Evolutionary conservation across 2,329 filamentous ascomycete species (phyloP).

Genomic region (Fusarium gaditjirri): DNA sequence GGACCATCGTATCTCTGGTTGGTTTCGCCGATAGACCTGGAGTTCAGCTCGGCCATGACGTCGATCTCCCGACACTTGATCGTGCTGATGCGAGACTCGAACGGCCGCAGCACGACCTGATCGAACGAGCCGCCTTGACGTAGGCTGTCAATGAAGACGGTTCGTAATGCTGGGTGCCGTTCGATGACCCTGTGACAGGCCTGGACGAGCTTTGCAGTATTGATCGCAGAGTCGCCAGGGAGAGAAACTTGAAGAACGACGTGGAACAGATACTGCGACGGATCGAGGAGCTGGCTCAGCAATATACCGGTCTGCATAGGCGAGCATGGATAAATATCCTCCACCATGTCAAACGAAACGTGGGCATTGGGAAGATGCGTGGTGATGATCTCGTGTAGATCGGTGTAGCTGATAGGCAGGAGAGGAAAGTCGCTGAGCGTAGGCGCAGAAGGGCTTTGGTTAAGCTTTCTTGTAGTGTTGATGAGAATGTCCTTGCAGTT

Average conservation of each 20-base stretch:
- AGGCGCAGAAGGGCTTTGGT: constrained; percentile 22
- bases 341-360: constrained; percentile 33
- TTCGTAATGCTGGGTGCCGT: constrained; percentile 47
- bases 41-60: constrained; percentile 38
- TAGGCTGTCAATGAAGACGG: constrained; percentile 47
- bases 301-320: constrained; percentile 52
- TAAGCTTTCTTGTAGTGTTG: constrained; percentile 9
- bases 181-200: constrained; percentile 39
- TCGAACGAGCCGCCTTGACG: constrained; percentile 39
- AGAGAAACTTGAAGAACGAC: constrained; percentile 22
- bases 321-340: constrained; percentile 53
- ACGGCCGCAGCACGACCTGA: constrained; percentile 43
- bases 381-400: constrained; percentile 40
- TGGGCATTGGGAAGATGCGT: constrained; percentile 33
- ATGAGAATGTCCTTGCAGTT: constrained; percentile 14
- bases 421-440: constrained; percentile 51
- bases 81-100: neutral
- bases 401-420: constrained; percentile 45
- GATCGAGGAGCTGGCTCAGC: constrained; percentile 46
- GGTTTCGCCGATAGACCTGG: constrained; percentile 21
- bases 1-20: constrained; percentile 23
- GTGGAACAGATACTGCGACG: constrained; percentile 33
- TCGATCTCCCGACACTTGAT: constrained; percentile 39
- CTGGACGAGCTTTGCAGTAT: constrained; percentile 5
- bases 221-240: neutral